Evolutionary conservation across 495 filamentous ascomycete genomes (phyloP), one percentile per base, ranked within the genome.

Genomic region (Penicillium egyptiacum): DNA sequence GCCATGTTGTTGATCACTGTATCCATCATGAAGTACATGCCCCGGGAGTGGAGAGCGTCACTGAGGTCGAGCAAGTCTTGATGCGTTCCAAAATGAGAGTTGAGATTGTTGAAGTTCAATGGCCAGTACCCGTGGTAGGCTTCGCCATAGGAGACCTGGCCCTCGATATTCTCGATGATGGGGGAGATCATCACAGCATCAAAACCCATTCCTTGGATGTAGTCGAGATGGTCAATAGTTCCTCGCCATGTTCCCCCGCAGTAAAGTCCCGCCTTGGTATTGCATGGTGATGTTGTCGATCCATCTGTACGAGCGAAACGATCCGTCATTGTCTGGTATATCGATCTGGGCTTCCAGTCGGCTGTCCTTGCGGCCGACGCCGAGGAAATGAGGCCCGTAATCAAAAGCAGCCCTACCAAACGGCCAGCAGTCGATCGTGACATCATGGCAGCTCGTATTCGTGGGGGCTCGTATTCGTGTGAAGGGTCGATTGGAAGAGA

Each of bases 171-270:
- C 56, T 82, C 74, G 33, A 86, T 83, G 30, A 93, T 77, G 0
- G 90, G 90, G 0, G 88, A 90, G 52, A 93, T 93, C 88, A 89
- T 92, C 26, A 92, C 74, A 9, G 89, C 88, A 56, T 87, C 86
- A 57, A 93, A 93, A 5, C 90, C 89, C 85, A 93, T 88, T 26
- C 79, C 79, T 61, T 91, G 81, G 58, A 94, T 79, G 50, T 79
- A 79, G 53, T 78, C 75, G 4, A 79, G 69, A 0, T 71, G 81
- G 30, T 86, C 77, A 39, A 87, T 85, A 39, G 90, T 83, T 8
- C 90, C 90, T 52, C 73, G 71, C 77, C 84, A 94, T 31, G 84
- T 88, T 2, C 90, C 90, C 47, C 89, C 90, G 58, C 90, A 95
- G 71, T 91, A 91, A 43, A 78, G 53, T 0, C 70, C 70, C 23